These are phyloP conservation scores for Auriscalpium microsporum DNA, from an alignment of 768 basidiomycete species.

Conservation along the genomic window DNA sequence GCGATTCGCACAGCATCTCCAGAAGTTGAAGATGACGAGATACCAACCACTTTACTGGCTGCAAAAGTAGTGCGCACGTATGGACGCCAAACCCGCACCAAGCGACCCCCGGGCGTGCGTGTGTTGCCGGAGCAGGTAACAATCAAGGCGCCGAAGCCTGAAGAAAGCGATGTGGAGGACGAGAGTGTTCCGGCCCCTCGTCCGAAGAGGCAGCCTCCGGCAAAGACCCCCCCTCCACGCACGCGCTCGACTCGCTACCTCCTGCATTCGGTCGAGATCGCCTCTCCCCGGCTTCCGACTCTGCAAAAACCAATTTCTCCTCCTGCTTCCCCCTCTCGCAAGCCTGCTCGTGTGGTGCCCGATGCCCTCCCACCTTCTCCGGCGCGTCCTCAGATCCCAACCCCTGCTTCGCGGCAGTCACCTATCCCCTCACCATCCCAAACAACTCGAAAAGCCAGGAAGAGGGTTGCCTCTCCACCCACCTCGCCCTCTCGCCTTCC, in stretches of 20 bases:
- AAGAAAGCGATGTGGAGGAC: slow-evolving; percentile 4
- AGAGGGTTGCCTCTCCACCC: background rate
- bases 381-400: background rate
- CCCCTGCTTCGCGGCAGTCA: background rate
- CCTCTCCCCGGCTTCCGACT: slow-evolving; percentile 11
- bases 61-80: background rate
- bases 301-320: background rate
- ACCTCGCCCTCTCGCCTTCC: slow-evolving; percentile 18
- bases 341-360: background rate
- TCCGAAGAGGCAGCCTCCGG: background rate
- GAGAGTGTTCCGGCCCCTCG: slow-evolving; percentile 10
- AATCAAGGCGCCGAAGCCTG: background rate
- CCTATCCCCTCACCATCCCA: background rate
- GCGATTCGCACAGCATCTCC: no score
- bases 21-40: no score
- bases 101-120: background rate
- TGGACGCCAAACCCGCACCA: slow-evolving; percentile 6
- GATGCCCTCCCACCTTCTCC: background rate
- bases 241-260: slow-evolving; percentile 13
- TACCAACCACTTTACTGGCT: no score
- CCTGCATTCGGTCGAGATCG: slow-evolving; percentile 20
- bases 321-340: background rate
- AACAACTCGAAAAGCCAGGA: background rate
- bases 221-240: background rate
- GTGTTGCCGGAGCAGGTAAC: background rate